These are phyloP conservation scores for Naganishia vaughanmartiniae DNA, from an alignment of 768 basidiomycete genomes.

Conservation along the genomic window DNA sequence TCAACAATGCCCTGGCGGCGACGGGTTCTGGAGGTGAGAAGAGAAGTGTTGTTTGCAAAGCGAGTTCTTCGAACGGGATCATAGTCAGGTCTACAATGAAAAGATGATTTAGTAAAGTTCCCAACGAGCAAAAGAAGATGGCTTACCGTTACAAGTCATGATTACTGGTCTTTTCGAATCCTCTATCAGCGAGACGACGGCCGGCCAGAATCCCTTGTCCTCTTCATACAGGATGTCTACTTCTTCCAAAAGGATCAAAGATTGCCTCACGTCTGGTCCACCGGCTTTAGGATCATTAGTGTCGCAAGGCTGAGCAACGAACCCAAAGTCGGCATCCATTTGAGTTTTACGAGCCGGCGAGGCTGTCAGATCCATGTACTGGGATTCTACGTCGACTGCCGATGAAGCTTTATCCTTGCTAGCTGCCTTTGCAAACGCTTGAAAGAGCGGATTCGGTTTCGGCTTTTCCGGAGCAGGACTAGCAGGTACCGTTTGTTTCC, in stretches of 20 bases:
- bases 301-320: conserved; percentile 22
- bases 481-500: conserved; percentile 12
- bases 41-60: conserved; percentile 67
- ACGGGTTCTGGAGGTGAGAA: conserved; percentile 64
- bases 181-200: conserved; percentile 74
- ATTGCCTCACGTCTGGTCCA: conserved; percentile 62
- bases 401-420: background rate
- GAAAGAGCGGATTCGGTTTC: conserved; percentile 22
- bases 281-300: background rate
- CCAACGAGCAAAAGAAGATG: background rate
- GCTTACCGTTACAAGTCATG: conserved; percentile 88
- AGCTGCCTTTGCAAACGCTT: conserved; percentile 32
- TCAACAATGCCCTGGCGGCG: conserved; percentile 67
- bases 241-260: conserved; percentile 86
- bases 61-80: conserved; percentile 70
- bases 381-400: background rate
- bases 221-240: conserved; percentile 89
- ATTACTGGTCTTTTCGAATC: conserved; percentile 83
- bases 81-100: conserved; percentile 63
- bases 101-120: background rate
- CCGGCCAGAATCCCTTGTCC: conserved; percentile 76
- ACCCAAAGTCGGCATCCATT: conserved; percentile 19
- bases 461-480: conserved; percentile 14
- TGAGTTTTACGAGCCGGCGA: conserved; percentile 7
- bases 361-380: conserved; percentile 8